Evolutionary conservation across 1,284 basidiomycete genomes (phyloP).

Genomic region (Coriolopsis trogii): DNA sequence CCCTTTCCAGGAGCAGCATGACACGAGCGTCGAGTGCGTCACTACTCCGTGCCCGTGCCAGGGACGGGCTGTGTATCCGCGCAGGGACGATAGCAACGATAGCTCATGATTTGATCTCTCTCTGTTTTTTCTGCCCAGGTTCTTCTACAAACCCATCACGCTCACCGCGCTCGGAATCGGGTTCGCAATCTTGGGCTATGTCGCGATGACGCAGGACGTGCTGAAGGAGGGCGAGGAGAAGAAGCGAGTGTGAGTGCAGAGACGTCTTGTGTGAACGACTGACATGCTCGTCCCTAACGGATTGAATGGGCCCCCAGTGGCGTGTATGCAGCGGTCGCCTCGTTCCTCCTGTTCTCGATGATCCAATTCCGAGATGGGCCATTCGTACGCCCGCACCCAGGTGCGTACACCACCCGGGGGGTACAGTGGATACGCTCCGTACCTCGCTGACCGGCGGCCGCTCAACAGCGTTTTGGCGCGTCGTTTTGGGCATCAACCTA

Average conservation of each 20-base stretch:
- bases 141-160: slow-evolving; percentile 83
- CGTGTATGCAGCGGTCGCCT: slow-evolving; percentile 66
- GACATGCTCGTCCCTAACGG: slow-evolving; percentile 3
- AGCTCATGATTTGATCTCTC: too few relatives aligned
- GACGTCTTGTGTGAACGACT: neutral
- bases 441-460: neutral
- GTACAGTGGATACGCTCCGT: slow-evolving; percentile 41
- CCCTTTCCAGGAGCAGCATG: slow-evolving; percentile 80
- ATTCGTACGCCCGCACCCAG: slow-evolving; percentile 41
- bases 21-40: slow-evolving; percentile 79
- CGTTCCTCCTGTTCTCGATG: slow-evolving; percentile 80
- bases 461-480: slow-evolving; percentile 69
- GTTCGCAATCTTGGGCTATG: slow-evolving; percentile 70
- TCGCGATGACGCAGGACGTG: slow-evolving; percentile 79
- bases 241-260: slow-evolving; percentile 65
- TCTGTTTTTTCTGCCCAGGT: slow-evolving; percentile 50
- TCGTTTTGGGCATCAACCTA: slow-evolving; percentile 75
- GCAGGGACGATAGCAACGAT: too few relatives aligned
- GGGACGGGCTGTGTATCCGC: too few relatives aligned
- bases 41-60: slow-evolving; percentile 11
- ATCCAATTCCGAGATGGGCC: slow-evolving; percentile 87
- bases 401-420: slow-evolving; percentile 18
- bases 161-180: slow-evolving; percentile 69
- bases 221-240: slow-evolving; percentile 80
- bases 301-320: slow-evolving; percentile 48